A percentile compares a stretch with the other conserved stretches of the same genome.
Evolutionary conservation across 345 rosid species (phyloP).

Genomic region (Syzygium aqueum): DNA sequence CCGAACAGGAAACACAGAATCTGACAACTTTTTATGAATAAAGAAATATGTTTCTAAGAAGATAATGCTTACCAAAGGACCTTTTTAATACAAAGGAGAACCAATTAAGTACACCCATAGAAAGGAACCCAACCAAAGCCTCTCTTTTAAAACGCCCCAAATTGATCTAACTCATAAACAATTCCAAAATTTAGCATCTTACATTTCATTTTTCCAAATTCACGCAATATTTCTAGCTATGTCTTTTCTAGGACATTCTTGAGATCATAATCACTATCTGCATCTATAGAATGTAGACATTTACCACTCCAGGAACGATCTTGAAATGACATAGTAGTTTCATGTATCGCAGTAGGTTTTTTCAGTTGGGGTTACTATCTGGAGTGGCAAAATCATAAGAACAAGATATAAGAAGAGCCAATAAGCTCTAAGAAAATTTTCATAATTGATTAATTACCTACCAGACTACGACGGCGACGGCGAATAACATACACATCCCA

Average conservation of each 20-base stretch:
- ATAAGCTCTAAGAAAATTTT: not conserved
- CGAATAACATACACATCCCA: not conserved
- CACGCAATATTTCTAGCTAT: not conserved
- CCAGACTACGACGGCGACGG: not conserved
- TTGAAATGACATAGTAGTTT: not conserved
- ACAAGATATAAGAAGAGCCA: not conserved
- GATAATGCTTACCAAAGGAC: not conserved
- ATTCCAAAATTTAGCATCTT: not conserved
- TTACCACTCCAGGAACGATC: not conserved
- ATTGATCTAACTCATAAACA: not conserved
- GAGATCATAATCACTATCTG: not conserved
- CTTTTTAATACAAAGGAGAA: not conserved
- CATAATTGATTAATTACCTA: not conserved
- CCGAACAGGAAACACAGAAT: not conserved
- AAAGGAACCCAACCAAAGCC: not conserved
- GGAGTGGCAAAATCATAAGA: not conserved
- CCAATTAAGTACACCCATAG: not conserved
- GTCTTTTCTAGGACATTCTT: not conserved
- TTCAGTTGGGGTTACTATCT: not conserved
- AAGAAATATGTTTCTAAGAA: not conserved
- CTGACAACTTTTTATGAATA: not conserved
- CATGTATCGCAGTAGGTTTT: not conserved
- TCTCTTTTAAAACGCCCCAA: not conserved
- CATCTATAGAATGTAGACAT: not conserved
- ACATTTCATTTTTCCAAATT: not conserved